Percentiles rank a stretch among this genome's conserved stretches.
These are phyloP conservation scores for Phlebiopsis gigantea DNA, from an alignment of 768 basidiomycete species.

Conservation along the genomic window DNA sequence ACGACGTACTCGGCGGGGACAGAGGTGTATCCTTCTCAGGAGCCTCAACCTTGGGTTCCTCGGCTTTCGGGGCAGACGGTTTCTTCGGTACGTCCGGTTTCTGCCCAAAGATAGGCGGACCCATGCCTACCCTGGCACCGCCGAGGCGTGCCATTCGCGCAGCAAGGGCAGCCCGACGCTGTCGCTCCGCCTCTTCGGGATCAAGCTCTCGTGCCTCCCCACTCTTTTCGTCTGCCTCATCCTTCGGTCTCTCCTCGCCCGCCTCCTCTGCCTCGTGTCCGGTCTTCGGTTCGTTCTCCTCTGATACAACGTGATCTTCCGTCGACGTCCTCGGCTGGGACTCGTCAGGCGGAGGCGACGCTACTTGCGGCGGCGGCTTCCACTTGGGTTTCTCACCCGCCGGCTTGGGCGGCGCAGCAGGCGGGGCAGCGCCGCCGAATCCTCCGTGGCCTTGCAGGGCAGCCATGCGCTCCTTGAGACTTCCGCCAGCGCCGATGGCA, in stretches of 20 bases:
- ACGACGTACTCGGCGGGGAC: not conserved
- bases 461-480: slow-evolving; percentile 93
- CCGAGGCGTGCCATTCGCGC: slow-evolving; percentile 92
- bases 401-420: slow-evolving; percentile 46
- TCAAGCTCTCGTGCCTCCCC: slow-evolving; percentile 29
- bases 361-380: slow-evolving; percentile 66
- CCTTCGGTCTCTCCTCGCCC: slow-evolving; percentile 5
- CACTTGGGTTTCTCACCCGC: slow-evolving; percentile 73
- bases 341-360: slow-evolving; percentile 25
- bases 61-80: slow-evolving; percentile 17
- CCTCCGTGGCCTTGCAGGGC: slow-evolving; percentile 81
- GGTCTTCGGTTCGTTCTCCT: slow-evolving; percentile 9
- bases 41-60: slow-evolving; percentile 22
- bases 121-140: slow-evolving; percentile 79
- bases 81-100: slow-evolving; percentile 37
- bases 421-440: slow-evolving; percentile 47
- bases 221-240: slow-evolving; percentile 24
- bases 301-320: slow-evolving; percentile 2
- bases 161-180: slow-evolving; percentile 81
- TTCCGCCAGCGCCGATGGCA: slow-evolving; percentile 74
- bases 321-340: slow-evolving; percentile 2
- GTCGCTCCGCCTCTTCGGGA: slow-evolving; percentile 68
- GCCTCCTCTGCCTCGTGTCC: slow-evolving; percentile 18
- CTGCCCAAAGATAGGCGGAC: slow-evolving; percentile 55
- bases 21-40: not conserved